Evolutionary conservation across 768 basidiomycete species (phyloP).

Genomic region (Hygrophoropsis aurantiaca): DNA sequence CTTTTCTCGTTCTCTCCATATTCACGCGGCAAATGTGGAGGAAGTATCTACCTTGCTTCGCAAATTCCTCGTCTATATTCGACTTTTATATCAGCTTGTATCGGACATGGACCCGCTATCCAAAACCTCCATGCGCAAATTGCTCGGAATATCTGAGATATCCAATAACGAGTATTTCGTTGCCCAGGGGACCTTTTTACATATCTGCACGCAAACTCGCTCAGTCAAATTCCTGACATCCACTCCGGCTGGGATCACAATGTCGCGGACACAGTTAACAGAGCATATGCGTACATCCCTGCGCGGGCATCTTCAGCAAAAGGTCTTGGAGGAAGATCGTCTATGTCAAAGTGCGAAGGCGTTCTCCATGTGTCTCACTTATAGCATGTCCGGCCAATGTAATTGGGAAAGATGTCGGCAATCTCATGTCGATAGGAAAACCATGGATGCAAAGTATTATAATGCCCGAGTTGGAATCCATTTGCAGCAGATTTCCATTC

Average conservation of each 20-base stretch:
- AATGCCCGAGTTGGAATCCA: conserved; percentile 43
- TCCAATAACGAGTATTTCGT: conserved; percentile 30
- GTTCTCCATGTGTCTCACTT: conserved; percentile 42
- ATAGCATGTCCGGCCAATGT: conserved; percentile 33
- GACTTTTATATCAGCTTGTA: conserved; percentile 28
- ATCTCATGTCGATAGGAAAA: conserved; percentile 31
- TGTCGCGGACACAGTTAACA: conserved; percentile 21
- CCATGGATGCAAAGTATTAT: conserved; percentile 33
- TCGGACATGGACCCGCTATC: conserved; percentile 28
- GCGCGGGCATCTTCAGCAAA: conserved; percentile 20
- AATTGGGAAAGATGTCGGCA: conserved; percentile 30
- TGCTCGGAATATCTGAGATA: conserved; percentile 34
- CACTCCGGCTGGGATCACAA: conserved; percentile 4
- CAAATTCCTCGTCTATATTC: conserved; percentile 35
- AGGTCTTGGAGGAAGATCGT: conserved; percentile 33
- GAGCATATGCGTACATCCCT: conserved; percentile 24
- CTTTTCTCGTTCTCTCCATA: conserved; percentile 28
- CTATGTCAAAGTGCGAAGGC: conserved; percentile 26
- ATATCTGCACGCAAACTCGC: conserved; percentile 1
- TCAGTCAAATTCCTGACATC: conserved; percentile 8
- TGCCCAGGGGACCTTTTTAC: conserved; percentile 22
- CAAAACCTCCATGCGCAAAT: conserved; percentile 19
- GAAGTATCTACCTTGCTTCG: conserved; percentile 31
- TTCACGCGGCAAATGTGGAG: conserved; percentile 20
- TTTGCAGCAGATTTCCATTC: conserved; percentile 50